A percentile compares a stretch with the other conserved stretches of the same genome.
Evolutionary conservation across 208 protist species (phyloP).

Genomic region (Trypanosoma cruzi): DNA sequence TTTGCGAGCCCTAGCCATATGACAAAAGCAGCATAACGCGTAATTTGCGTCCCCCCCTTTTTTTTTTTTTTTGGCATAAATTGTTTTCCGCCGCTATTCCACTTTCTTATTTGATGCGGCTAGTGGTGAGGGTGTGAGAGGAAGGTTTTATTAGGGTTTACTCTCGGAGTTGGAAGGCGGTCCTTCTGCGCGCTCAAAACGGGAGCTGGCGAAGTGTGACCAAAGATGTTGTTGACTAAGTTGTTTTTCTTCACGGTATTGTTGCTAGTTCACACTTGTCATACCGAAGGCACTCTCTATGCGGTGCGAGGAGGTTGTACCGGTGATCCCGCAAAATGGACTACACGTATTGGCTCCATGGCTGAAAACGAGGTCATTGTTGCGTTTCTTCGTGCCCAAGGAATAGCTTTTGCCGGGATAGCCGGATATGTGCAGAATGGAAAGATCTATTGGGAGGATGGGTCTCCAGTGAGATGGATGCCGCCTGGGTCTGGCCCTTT

Average conservation of each 20-base stretch:
- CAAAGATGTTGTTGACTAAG: conserved; percentile 1
- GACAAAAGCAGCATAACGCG: background rate
- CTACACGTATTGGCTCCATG: conserved; percentile 28
- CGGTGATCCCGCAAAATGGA: conserved; percentile 19
- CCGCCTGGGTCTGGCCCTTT: conserved; percentile 28
- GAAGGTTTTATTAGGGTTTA: background rate
- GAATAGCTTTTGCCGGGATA: conserved; percentile 34
- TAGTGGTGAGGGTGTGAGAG: background rate
- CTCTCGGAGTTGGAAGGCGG: background rate
- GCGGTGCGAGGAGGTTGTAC: conserved; percentile 15
- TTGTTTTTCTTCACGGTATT: conserved; percentile 12
- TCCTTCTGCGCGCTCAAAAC: background rate
- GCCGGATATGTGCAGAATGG: conserved; percentile 38
- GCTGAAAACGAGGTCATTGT: conserved; percentile 39
- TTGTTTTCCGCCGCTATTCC: background rate
- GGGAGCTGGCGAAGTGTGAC: background rate
- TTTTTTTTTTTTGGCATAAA: background rate
- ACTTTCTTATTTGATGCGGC: background rate
- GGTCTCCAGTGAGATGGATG: conserved; percentile 34
- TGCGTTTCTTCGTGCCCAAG: conserved; percentile 32
- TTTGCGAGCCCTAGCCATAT: background rate
- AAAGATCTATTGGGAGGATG: conserved; percentile 37
- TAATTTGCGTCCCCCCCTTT: background rate
- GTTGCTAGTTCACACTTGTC: conserved; percentile 4
- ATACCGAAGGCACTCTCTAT: conserved; percentile 16